Evolutionary conservation across 2,329 filamentous ascomycete genomes (phyloP), one percentile per base, ranked within the genome.

Genomic region (Aspergillus neoniger): DNA sequence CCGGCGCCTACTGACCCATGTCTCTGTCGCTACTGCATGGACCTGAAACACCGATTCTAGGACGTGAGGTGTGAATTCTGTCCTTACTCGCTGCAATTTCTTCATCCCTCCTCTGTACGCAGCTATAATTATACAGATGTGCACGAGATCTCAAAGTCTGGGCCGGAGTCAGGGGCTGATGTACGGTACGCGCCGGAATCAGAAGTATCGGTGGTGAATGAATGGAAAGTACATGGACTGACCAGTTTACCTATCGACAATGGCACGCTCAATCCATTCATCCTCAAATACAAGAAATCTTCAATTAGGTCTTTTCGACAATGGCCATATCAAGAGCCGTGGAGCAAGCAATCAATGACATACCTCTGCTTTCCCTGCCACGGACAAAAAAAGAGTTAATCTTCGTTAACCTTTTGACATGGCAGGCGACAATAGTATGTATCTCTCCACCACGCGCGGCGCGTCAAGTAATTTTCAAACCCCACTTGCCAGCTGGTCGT

Each of bases 1-100:
- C 25, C 47, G 47, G 47, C 47, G 47, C 47, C 32, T 50, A 7
- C 47, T 17, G 14, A 19, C 47, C 47, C 47, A 50, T 50, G 47
- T 50, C 47, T 50, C 47, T 50, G 25, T 15, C 25, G 15, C 47
- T 32, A 28, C 47, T 50, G 47, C 47, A 50, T 15, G 30, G 30
- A 50, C 12, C 39, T 55, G 53, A 55, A 55, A 55, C 53, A 44
- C 15, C 30, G n/a, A 47, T 17, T 38, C 53, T 47, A 28, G 15
- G 21, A 55, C 5, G 30, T 39, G 47, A 50, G 36, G 23, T 50
- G 23, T 50, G 5, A 50, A n/a, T 17, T 9, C 17, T 10, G 19
- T 55, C 53, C 53, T 55, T 55, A 55, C 53, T 55, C 53, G 53
- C 41, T 55, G 53, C 53, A 47, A n/a, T 15, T 55, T 28, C 5